Percentiles rank a stretch among this genome's conserved stretches.
Evolutionary conservation across 2,329 filamentous ascomycete species (phyloP).

Genomic region (Pseudocercospora crystallina): DNA sequence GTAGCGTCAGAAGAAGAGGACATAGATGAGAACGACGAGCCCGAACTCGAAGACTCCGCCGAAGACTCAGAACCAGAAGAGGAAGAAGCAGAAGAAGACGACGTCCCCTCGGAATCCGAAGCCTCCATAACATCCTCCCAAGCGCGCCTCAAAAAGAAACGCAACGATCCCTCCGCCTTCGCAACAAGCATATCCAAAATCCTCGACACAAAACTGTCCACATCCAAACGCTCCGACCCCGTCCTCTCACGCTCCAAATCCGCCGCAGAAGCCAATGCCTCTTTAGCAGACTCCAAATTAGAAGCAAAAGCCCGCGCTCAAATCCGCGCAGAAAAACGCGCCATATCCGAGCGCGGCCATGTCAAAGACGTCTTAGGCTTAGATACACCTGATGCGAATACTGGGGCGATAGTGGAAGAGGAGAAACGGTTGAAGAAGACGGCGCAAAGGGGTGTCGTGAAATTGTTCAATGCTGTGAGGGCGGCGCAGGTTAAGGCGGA

Average conservation of each 20-base stretch:
- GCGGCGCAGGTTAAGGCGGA: constrained; percentile 87
- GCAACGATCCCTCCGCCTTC: constrained; percentile 89
- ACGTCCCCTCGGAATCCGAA: constrained; percentile 28
- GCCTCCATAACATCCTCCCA: constrained; percentile 33
- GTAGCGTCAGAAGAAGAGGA: constrained; percentile 34
- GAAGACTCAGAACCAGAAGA: constrained; percentile 20
- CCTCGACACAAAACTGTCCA: constrained; percentile 81
- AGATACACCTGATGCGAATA: constrained; percentile 49
- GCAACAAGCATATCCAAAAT: constrained; percentile 93
- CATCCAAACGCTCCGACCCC: constrained; percentile 78
- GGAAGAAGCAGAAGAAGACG: constrained; percentile 25
- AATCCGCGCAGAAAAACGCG: constrained; percentile 75
- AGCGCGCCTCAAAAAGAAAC: constrained; percentile 63
- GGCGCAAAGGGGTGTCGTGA: constrained; percentile 89
- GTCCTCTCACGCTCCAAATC: constrained; percentile 81
- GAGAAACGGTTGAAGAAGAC: constrained; percentile 83
- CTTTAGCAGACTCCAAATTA: constrained; percentile 72
- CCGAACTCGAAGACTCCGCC: constrained; percentile 19
- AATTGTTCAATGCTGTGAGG: constrained; percentile 92
- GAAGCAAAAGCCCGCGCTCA: constrained; percentile 79
- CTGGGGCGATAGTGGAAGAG: constrained; percentile 60
- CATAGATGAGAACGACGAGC: constrained; percentile 44
- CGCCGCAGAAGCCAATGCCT: constrained; percentile 70
- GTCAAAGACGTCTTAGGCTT: constrained; percentile 80
- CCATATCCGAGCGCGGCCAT: constrained; percentile 79